Conservation (phyloP, 202 grass and related monocot species). For the Zoysia matrella region DNA sequence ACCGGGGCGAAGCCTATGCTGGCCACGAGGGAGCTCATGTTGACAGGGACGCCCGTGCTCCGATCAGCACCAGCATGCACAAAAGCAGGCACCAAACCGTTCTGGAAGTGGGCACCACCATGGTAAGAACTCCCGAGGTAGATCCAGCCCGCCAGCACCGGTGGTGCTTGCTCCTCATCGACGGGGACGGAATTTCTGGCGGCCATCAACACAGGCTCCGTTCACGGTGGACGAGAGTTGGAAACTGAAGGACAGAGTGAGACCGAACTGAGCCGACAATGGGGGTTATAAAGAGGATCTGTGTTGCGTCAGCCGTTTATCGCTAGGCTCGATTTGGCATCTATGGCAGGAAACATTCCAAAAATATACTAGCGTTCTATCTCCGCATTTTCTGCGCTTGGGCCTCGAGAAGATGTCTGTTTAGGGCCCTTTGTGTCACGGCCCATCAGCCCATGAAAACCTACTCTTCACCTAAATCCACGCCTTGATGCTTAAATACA, state of each 20-base stretch:
- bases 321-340: not conserved
- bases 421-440: not conserved
- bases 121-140: slow-evolving; percentile 14
- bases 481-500: not conserved
- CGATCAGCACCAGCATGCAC: not conserved
- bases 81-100: not conserved
- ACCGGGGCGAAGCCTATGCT: slow-evolving; percentile 1
- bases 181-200: not conserved
- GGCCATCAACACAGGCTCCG: not conserved
- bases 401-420: no score
- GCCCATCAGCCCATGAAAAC: not conserved
- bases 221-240: not conserved
- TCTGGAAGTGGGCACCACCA: not conserved
- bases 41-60: not conserved
- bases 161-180: not conserved
- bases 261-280: not conserved
- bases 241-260: not conserved
- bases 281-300: slow-evolving; percentile 11
- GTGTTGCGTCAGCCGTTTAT: not conserved
- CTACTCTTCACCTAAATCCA: not conserved
- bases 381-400: not conserved
- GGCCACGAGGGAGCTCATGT: not conserved
- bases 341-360: not conserved
- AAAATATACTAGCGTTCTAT: slow-evolving; percentile 14
- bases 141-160: not conserved